Evolutionary conservation across 495 filamentous ascomycete genomes (phyloP).

Genomic region (Antarctomyces pellizariae): DNA sequence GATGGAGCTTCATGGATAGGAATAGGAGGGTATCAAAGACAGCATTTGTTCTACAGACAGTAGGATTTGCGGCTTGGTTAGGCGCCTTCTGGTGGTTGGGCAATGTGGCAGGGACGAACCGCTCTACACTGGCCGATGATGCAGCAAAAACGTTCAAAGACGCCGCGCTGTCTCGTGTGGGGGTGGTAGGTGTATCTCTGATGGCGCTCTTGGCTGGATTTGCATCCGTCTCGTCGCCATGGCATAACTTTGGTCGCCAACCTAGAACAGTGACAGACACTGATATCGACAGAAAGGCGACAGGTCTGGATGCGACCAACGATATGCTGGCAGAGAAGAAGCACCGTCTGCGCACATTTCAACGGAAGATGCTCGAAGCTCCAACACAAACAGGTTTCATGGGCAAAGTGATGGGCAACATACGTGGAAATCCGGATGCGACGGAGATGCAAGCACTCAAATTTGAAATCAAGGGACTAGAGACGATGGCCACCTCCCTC

Average conservation of each 20-base stretch:
- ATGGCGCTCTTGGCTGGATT: constrained; percentile 71
- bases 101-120: constrained; percentile 30
- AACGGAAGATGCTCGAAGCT: constrained; percentile 33
- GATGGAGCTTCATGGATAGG: constrained; percentile 28
- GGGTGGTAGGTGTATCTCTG: constrained; percentile 55
- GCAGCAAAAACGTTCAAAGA: constrained; percentile 30
- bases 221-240: constrained; percentile 54
- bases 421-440: constrained; percentile 35
- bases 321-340: constrained; percentile 50
- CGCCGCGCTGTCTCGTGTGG: constrained; percentile 55
- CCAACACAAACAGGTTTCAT: constrained; percentile 34
- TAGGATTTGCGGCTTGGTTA: constrained; percentile 36
- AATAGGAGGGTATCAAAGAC: constrained; percentile 21
- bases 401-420: constrained; percentile 37
- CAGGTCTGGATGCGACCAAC: constrained; percentile 47
- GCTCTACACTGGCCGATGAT: constrained; percentile 7
- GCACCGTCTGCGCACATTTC: constrained; percentile 38
- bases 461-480: constrained; percentile 56
- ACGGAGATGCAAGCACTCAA: constrained; percentile 40
- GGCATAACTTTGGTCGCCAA: constrained; percentile 51
- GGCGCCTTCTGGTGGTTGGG: constrained; percentile 53
- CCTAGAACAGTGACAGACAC: constrained; percentile 37
- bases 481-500: constrained; percentile 47
- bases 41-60: constrained; percentile 34
- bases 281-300: constrained; percentile 46